Percentiles rank a stretch among this genome's conserved stretches.
Evolutionary conservation across 495 filamentous ascomycete species (phyloP).

Genomic region (Podospora pseudocomata): DNA sequence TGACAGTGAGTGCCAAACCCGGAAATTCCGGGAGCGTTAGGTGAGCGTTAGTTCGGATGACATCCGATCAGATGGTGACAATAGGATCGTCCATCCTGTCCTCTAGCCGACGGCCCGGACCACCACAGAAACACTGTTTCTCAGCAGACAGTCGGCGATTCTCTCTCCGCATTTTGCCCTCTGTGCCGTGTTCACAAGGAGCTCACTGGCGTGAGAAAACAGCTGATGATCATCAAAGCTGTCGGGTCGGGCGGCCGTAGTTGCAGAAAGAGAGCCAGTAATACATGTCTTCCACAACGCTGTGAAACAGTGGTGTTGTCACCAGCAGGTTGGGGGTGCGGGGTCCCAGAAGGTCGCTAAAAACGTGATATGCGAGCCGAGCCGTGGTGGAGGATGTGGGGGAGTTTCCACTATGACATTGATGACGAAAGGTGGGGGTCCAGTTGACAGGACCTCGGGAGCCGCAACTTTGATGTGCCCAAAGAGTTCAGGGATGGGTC

Average conservation of each 20-base stretch:
- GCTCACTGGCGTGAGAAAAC: background rate
- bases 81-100: background rate
- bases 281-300: background rate
- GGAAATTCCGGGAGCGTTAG: background rate
- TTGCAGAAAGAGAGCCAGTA: background rate
- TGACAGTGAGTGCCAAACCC: background rate
- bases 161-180: background rate
- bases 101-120: background rate
- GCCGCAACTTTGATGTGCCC: too few species aligned
- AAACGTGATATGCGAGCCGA: constrained; percentile 4
- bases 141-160: background rate
- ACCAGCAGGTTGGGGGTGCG: background rate
- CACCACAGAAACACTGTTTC: background rate
- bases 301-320: background rate
- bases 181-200: background rate
- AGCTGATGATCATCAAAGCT: background rate
- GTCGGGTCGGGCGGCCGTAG: background rate
- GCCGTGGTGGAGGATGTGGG: background rate
- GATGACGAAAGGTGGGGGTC: background rate
- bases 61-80: background rate
- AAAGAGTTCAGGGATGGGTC: too few species aligned
- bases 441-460: too few species aligned
- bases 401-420: background rate
- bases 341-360: background rate
- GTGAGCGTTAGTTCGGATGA: background rate